Percentiles rank a stretch among this genome's conserved stretches.
phyloP scores from a whole-genome alignment of 768 basidiomycete genomes.

The Russula sp. region DNA sequence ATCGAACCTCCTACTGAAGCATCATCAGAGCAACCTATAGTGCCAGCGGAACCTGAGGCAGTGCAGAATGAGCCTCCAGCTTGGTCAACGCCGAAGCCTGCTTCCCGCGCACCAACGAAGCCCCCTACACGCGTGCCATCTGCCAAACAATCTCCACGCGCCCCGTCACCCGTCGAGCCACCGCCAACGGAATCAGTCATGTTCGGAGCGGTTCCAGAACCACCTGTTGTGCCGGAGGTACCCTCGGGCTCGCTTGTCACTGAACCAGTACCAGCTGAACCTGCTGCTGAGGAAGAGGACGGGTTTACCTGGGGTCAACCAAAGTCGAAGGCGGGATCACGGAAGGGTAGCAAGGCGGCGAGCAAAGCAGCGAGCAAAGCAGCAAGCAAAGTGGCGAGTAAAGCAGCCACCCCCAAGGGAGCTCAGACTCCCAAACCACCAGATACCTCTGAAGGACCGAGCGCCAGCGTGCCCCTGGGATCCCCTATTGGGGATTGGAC shows the following conservation, averaged over 20 bases:
- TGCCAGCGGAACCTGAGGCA: neutral
- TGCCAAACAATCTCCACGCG: neutral
- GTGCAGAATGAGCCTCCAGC: neutral
- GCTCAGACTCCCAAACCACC: constrained; percentile 11
- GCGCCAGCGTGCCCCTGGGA: neutral
- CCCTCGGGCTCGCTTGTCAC: neutral
- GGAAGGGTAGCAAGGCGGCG: constrained; percentile 12
- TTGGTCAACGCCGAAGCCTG: neutral
- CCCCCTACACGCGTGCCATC: constrained; percentile 8
- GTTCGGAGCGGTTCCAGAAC: neutral
- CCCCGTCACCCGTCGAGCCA: neutral
- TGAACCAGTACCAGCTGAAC: neutral
- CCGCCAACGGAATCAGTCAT: neutral
- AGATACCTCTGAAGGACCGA: neutral
- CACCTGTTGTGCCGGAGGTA: neutral
- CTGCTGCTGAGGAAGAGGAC: constrained; percentile 3
- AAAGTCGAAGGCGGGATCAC: constrained; percentile 13
- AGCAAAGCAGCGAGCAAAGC: constrained; percentile 18
- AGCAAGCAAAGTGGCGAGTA: constrained; percentile 15
- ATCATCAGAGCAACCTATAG: neutral
- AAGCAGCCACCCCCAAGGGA: constrained; percentile 13
- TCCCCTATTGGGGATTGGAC: neutral
- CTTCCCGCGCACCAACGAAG: constrained; percentile 6
- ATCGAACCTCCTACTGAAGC: neutral
- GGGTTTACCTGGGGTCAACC: neutral